Evolutionary conservation across 805 yeast species (phyloP).

Genomic region (Yarrowia sp.): DNA sequence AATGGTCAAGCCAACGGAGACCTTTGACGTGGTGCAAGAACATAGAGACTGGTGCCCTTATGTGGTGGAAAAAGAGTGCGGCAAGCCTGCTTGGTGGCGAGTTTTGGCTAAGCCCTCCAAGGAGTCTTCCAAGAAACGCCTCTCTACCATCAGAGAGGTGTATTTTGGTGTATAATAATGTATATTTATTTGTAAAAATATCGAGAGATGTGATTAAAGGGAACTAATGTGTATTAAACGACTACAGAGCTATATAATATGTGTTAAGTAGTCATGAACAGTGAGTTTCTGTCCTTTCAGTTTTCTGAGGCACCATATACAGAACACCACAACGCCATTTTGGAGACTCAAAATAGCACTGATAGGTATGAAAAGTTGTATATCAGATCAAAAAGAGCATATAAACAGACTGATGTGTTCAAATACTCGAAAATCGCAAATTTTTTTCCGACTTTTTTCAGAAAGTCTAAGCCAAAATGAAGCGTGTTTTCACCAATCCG

Average conservation of each 20-base stretch:
- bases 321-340: no score
- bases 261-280: no score
- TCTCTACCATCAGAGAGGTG: slow-evolving; percentile 4
- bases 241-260: no score
- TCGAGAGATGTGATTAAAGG: no score
- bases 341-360: no score
- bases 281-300: no score
- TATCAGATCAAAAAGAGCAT: no score
- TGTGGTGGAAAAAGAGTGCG: slow-evolving; percentile 1
- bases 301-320: no score
- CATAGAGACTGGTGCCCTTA: slow-evolving; percentile 20
- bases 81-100: slow-evolving; percentile 1
- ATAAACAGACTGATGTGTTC: no score
- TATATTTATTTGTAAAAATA: not conserved
- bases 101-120: not conserved
- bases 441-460: no score
- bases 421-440: not conserved
- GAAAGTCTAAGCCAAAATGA: not conserved
- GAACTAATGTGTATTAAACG: no score
- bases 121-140: slow-evolving; percentile 1
- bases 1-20: not conserved
- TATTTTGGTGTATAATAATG: slow-evolving; percentile 4
- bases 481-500: not conserved
- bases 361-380: no score
- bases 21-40: not conserved